Percentiles rank a stretch among this genome's conserved stretches.
phyloP scores from a whole-genome alignment of 768 basidiomycete species.

The Chalciporus sphaerocephalus region DNA sequence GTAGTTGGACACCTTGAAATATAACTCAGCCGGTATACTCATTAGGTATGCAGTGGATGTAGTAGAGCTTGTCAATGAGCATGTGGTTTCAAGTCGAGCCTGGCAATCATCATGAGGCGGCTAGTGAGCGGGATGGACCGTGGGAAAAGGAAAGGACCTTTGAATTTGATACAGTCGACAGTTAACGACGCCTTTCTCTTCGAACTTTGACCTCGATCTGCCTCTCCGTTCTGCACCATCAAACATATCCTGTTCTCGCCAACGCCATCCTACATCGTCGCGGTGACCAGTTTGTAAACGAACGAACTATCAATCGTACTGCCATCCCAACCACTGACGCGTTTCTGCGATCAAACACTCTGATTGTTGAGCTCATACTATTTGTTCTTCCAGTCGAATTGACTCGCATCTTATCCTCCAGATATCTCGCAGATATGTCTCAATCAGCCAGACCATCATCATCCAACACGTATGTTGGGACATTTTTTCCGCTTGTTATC shows the following conservation, averaged over 20 bases:
- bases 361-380: constrained; percentile 11
- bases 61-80: too few species aligned
- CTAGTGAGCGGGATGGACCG: constrained; percentile 11
- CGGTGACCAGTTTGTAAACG: constrained; percentile 11
- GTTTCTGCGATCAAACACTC: constrained; percentile 18
- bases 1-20: too few species aligned
- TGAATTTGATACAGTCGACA: constrained; percentile 27
- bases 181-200: constrained; percentile 20
- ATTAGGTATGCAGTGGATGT: too few species aligned
- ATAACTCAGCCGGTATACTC: too few species aligned
- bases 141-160: constrained; percentile 23
- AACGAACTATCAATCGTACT: constrained; percentile 13
- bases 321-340: constrained; percentile 18
- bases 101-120: too few species aligned
- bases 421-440: constrained; percentile 24
- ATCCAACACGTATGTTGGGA: constrained; percentile 25
- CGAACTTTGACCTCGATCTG: constrained; percentile 31
- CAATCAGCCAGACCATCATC: constrained; percentile 32
- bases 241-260: constrained; percentile 10
- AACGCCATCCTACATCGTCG: constrained; percentile 11
- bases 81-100: too few species aligned
- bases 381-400: constrained; percentile 13
- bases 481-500: background rate
- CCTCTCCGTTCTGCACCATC: constrained; percentile 12
- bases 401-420: constrained; percentile 7